Conservation (phyloP, 1,139 yeast species). For the Waltiozyma sp. region DNA sequence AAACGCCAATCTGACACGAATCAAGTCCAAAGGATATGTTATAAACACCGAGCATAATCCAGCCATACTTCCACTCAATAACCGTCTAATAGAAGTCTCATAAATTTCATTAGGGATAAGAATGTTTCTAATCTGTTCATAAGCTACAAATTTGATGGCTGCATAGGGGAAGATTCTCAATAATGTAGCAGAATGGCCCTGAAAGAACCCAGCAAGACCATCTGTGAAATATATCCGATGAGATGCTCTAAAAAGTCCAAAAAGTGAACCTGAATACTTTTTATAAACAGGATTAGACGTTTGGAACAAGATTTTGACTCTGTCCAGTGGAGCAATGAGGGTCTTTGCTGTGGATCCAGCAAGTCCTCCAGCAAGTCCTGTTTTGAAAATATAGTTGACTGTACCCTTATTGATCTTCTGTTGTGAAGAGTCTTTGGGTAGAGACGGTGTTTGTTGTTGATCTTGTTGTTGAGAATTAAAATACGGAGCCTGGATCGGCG, state of each 20-base stretch:
- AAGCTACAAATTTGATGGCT: constrained; percentile 93
- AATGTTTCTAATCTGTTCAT: constrained; percentile 78
- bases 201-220: constrained; percentile 78
- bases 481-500: background rate
- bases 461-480: background rate
- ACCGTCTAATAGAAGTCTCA: constrained; percentile 74
- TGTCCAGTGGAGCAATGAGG: constrained; percentile 86
- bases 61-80: constrained; percentile 82
- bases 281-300: constrained; percentile 86
- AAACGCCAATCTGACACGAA: constrained; percentile 86
- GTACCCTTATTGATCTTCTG: background rate
- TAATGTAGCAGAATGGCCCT: constrained; percentile 92
- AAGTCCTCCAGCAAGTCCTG: constrained; percentile 90
- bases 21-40: constrained; percentile 86
- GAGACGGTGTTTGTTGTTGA: background rate
- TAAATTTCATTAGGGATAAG: constrained; percentile 63
- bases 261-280: constrained; percentile 68
- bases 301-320: constrained; percentile 90
- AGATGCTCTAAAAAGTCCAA: constrained; percentile 69
- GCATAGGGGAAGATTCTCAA: constrained; percentile 93
- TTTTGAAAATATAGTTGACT: constrained; percentile 59
- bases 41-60: constrained; percentile 79
- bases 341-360: constrained; percentile 97
- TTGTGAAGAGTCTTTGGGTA: too few relatives aligned
- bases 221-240: constrained; percentile 52